phyloP scores from a whole-genome alignment of 257 asterid species.

The Apocynum venetum region DNA sequence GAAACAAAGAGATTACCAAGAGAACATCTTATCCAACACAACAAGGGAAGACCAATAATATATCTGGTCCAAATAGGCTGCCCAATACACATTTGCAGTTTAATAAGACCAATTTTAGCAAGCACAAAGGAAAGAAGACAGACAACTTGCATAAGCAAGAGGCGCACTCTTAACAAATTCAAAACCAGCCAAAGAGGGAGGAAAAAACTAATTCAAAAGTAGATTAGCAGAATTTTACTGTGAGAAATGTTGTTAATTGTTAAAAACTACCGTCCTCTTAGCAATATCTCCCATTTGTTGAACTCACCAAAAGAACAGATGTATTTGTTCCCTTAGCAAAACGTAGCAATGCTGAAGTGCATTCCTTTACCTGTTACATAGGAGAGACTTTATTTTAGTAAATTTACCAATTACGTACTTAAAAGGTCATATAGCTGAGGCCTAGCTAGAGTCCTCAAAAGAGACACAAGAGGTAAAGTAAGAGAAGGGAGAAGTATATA shows the following conservation, averaged over 20 bases:
- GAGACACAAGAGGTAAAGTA: background rate
- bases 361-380: constrained; percentile 75
- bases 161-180: background rate
- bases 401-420: constrained; percentile 12
- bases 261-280: background rate
- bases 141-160: background rate
- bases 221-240: constrained; percentile 1
- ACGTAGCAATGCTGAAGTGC: constrained; percentile 85
- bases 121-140: background rate
- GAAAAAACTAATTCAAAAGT: background rate
- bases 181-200: background rate
- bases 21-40: background rate
- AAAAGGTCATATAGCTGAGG: constrained; percentile 1
- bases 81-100: background rate
- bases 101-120: background rate
- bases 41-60: background rate
- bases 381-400: background rate
- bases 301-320: constrained; percentile 79
- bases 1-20: background rate
- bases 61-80: background rate
- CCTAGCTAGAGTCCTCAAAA: background rate
- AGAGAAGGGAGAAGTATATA: background rate
- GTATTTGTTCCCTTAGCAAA: constrained; percentile 86
- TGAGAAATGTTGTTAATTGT: background rate
- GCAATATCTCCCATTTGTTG: background rate